Conservation (phyloP, 2,329 filamentous ascomycete species). For the Lachnellula suecica region DNA sequence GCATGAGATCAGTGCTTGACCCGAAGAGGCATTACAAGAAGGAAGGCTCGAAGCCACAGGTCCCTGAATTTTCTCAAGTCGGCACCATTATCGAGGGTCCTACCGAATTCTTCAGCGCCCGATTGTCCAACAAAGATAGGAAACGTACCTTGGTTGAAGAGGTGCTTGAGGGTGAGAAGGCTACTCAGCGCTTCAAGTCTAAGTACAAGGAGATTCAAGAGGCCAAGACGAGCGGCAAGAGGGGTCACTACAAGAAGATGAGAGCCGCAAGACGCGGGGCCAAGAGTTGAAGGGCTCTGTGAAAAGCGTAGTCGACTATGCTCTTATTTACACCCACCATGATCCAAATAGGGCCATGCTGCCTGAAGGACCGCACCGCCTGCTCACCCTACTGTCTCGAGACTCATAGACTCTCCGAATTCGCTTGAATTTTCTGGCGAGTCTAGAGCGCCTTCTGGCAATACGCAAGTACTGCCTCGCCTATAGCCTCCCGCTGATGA, state of each 20-base stretch:
- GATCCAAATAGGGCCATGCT: not conserved
- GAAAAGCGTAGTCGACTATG: not conserved
- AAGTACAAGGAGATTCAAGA: conserved; percentile 87
- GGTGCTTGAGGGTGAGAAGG: conserved; percentile 66
- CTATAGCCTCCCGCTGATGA: too few relatives aligned
- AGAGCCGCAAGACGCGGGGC: conserved; percentile 41
- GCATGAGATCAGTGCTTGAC: conserved; percentile 86
- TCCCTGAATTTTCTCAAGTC: conserved; percentile 84
- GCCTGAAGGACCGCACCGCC: not conserved
- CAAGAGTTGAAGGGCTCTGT: conserved; percentile 7
- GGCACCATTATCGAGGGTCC: conserved; percentile 87
- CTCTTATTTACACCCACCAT: not conserved
- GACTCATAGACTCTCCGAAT: not conserved
- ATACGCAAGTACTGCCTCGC: too few relatives aligned
- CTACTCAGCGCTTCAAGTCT: conserved; percentile 72
- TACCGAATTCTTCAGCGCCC: conserved; percentile 80
- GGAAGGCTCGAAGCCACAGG: conserved; percentile 62
- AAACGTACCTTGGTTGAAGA: conserved; percentile 87
- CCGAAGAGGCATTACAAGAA: conserved; percentile 69
- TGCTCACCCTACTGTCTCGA: not conserved
- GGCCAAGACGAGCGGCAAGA: conserved; percentile 83
- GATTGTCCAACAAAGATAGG: conserved; percentile 82
- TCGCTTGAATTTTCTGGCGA: too few relatives aligned
- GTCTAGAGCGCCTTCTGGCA: too few relatives aligned
- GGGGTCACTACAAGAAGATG: conserved; percentile 81